A percentile compares a stretch with the other conserved stretches of the same genome.
These are phyloP conservation scores for Chytriomyces sp. DNA, from an alignment of 192 early-diverging fungal species.

Conservation along the genomic window DNA sequence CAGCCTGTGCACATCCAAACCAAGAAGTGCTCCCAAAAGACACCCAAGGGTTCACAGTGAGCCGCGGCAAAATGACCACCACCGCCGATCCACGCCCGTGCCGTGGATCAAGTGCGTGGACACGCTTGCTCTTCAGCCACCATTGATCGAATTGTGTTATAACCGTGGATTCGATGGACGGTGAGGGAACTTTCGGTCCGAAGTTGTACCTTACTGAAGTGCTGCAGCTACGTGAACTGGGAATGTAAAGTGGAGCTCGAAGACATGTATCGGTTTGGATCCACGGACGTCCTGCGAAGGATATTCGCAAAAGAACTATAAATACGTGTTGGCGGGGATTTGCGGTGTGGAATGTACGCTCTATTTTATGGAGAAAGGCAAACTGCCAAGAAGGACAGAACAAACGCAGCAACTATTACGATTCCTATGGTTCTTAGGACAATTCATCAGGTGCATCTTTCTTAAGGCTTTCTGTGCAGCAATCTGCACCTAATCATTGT, in stretches of 20 bases:
- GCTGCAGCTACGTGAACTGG: no score
- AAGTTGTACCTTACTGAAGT: background rate
- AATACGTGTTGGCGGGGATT: conserved; percentile 47
- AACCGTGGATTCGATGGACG: no score
- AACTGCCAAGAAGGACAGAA: conserved; percentile 19
- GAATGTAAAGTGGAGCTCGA: conserved; percentile 47
- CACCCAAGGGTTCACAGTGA: conserved; percentile 41
- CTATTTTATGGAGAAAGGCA: conserved; percentile 31
- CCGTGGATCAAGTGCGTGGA: conserved; percentile 38
- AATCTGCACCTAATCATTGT: no score
- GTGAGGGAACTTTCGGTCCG: background rate
- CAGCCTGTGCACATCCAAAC: conserved; percentile 2
- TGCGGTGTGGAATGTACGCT: conserved; percentile 49
- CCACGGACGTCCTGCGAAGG: conserved; percentile 54
- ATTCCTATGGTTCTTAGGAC: no score
- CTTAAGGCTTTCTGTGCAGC: no score
- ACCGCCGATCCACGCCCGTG: conserved; percentile 41
- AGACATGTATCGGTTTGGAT: conserved; percentile 38
- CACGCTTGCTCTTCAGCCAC: conserved; percentile 32
- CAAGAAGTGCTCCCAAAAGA: conserved; percentile 30
- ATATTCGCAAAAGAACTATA: conserved; percentile 42
- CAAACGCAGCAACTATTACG: background rate
- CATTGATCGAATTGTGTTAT: conserved; percentile 42
- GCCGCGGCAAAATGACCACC: conserved; percentile 38
- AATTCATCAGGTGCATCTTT: no score